A percentile compares a stretch with the other conserved stretches of the same genome.
phyloP scores from a whole-genome alignment of 2,329 filamentous ascomycete species.

The Penicillium sp. region DNA sequence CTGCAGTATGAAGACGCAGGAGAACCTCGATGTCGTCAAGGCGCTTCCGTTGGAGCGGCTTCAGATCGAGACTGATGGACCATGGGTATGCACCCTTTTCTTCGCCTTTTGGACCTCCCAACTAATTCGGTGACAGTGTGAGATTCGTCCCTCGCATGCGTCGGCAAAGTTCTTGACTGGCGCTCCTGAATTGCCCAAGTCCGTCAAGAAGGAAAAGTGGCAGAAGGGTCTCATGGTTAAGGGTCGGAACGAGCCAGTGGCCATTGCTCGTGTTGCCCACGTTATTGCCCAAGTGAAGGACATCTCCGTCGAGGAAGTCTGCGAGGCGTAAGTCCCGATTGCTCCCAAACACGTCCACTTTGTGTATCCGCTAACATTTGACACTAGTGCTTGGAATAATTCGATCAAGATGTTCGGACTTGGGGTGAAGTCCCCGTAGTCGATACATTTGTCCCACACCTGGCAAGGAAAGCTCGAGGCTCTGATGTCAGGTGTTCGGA shows the following conservation, averaged over 20 bases:
- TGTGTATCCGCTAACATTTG: constrained; percentile 20
- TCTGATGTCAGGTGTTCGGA: background rate
- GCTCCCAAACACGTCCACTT: background rate
- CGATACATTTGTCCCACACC: background rate
- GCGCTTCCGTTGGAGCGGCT: constrained; percentile 74
- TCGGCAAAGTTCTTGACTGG: constrained; percentile 71
- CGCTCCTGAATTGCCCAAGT: constrained; percentile 70
- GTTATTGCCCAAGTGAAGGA: constrained; percentile 85
- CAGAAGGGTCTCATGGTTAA: constrained; percentile 85
- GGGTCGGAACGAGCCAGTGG: constrained; percentile 88
- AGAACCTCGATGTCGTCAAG: constrained; percentile 82
- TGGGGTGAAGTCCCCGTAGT: constrained; percentile 44
- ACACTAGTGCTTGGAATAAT: constrained; percentile 68
- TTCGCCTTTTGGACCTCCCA: background rate
- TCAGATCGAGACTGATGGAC: constrained; percentile 95
- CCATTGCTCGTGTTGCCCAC: constrained; percentile 81
- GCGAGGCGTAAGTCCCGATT: constrained; percentile 62
- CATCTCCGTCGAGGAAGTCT: constrained; percentile 74
- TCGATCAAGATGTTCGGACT: constrained; percentile 76
- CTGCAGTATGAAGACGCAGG: constrained; percentile 89
- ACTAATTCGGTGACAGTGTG: constrained; percentile 57
- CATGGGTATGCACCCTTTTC: constrained; percentile 57
- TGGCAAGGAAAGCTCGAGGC: background rate
- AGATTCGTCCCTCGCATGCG: constrained; percentile 85
- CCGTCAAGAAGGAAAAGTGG: constrained; percentile 97